phyloP scores from a whole-genome alignment of 306 rosid species.

The Citrullus mucosospermus region DNA sequence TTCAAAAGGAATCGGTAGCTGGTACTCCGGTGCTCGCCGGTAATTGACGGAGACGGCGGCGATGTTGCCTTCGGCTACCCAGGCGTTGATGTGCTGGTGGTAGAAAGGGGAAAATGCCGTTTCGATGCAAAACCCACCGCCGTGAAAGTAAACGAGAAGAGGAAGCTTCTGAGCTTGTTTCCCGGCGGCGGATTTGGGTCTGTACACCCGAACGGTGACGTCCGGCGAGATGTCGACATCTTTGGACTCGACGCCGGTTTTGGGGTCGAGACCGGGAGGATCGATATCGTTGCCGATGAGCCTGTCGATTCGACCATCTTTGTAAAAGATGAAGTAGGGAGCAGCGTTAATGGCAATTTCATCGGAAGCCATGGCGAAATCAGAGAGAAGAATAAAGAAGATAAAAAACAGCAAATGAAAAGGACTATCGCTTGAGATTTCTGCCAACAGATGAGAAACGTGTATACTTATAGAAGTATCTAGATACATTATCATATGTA shows the following conservation, averaged over 20 bases:
- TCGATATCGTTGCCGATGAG: constrained; percentile 21
- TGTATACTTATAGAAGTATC: too few species aligned
- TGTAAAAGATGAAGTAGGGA: constrained; percentile 43
- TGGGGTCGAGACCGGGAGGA: constrained; percentile 32
- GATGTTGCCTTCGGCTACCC: constrained; percentile 24
- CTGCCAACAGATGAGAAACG: neutral
- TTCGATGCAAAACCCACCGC: neutral
- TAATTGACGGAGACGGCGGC: constrained; percentile 55
- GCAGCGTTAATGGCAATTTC: constrained; percentile 24
- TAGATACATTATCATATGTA: too few species aligned
- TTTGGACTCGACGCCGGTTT: constrained; percentile 44
- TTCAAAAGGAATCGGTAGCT: constrained; percentile 36
- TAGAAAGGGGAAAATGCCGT: constrained; percentile 35
- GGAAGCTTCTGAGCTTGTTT: neutral
- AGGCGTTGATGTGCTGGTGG: constrained; percentile 27
- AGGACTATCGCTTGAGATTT: neutral
- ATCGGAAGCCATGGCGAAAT: constrained; percentile 22
- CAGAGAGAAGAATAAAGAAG: neutral
- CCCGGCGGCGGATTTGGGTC: constrained; percentile 18
- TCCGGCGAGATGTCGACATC: constrained; percentile 43
- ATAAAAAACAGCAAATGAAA: neutral
- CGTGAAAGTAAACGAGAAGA: neutral
- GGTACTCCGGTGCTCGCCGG: constrained; percentile 61
- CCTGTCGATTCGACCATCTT: constrained; percentile 45
- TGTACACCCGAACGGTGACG: constrained; percentile 40